Evolutionary conservation across 805 yeast species (phyloP).

Genomic region (Saccharomycopsis schoenii): DNA sequence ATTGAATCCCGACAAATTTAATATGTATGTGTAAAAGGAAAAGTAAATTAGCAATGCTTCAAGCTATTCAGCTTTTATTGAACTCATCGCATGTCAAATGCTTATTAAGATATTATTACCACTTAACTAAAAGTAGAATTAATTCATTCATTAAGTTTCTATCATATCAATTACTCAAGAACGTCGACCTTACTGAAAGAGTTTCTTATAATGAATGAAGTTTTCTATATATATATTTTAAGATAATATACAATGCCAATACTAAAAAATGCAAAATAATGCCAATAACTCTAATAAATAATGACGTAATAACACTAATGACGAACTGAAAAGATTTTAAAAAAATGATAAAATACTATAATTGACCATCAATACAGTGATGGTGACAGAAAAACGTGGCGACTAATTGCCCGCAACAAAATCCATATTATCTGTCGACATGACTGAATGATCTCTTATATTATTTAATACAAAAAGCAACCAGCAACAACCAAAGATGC

Average conservation of each 20-base stretch:
- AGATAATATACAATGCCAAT: slow-evolving; percentile 1
- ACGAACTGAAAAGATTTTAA: not conserved
- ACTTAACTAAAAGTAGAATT: no score
- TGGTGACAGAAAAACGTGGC: not conserved
- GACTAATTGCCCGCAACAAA: not conserved
- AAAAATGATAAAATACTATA: no score
- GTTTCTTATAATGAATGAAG: not conserved
- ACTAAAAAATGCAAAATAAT: not conserved
- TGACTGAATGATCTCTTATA: not conserved
- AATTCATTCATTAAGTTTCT: no score
- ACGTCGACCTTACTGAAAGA: no score
- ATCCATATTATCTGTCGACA: not conserved
- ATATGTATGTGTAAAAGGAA: no score
- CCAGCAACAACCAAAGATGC: not conserved
- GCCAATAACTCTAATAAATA: not conserved
- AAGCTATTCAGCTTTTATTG: no score
- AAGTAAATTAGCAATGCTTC: no score
- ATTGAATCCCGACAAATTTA: no score
- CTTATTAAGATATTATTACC: no score
- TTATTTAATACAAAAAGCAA: not conserved
- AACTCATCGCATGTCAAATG: no score
- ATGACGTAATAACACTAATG: not conserved
- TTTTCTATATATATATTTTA: not conserved
- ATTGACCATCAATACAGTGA: not conserved
- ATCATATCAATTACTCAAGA: no score